Percentiles rank a stretch among this genome's conserved stretches.
Conservation (phyloP, 495 filamentous ascomycete genomes). For the Penicillium simplicissimum region DNA sequence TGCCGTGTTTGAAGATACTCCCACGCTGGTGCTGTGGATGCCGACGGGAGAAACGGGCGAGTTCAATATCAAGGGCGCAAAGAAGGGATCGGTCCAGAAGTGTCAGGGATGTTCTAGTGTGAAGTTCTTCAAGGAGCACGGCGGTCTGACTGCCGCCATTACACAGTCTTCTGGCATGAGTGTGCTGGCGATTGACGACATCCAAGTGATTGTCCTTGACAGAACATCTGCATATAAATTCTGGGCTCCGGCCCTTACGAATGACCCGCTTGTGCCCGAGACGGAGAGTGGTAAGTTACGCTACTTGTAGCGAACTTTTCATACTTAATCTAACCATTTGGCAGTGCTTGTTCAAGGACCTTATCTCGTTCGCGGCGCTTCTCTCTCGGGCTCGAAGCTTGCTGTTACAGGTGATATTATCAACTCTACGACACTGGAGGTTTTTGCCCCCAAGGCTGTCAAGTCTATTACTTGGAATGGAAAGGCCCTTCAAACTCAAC, state of each 20-base stretch:
- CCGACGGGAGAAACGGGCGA: slow-evolving; percentile 56
- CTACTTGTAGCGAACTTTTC: background rate
- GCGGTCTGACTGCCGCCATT: slow-evolving; percentile 40
- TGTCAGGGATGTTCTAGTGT: slow-evolving; percentile 38
- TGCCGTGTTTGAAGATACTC: slow-evolving; percentile 45
- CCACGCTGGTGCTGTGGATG: slow-evolving; percentile 55
- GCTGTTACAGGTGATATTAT: slow-evolving; percentile 66
- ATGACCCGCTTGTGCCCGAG: slow-evolving; percentile 49
- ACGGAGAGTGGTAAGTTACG: slow-evolving; percentile 41
- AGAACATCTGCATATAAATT: slow-evolving; percentile 53
- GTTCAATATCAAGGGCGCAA: slow-evolving; percentile 51
- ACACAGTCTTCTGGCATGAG: slow-evolving; percentile 48
- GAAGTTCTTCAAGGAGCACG: slow-evolving; percentile 36
- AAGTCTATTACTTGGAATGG: slow-evolving; percentile 60
- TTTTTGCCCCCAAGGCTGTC: slow-evolving; percentile 55
- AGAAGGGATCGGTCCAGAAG: slow-evolving; percentile 35
- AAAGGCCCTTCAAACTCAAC: slow-evolving; percentile 33
- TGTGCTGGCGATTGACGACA: slow-evolving; percentile 46
- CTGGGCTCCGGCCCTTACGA: slow-evolving; percentile 56
- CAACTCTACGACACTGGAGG: slow-evolving; percentile 57
- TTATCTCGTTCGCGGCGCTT: slow-evolving; percentile 68
- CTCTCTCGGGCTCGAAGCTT: slow-evolving; percentile 46
- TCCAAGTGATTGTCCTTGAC: slow-evolving; percentile 53
- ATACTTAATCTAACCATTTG: background rate
- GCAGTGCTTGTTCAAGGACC: slow-evolving; percentile 57